Evolutionary conservation across 176 grass and related monocot species (phyloP).

Genomic region (Hyparrhenia diplandra): DNA sequence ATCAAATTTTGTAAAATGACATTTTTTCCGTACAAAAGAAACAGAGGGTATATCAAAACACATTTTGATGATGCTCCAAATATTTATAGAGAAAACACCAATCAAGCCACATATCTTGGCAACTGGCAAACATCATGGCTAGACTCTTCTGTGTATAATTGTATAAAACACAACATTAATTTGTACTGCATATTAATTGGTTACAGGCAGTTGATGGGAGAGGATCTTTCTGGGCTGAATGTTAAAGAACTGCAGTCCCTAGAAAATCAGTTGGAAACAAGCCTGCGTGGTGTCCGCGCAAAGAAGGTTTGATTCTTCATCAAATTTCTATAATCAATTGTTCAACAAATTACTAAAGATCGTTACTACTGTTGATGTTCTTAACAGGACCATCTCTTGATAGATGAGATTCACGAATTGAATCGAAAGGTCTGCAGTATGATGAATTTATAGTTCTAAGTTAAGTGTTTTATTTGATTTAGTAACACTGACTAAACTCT

Average conservation of each 20-base stretch:
- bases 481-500: neutral
- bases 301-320: slow-evolving; percentile 53
- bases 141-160: neutral
- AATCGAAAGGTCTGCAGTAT: slow-evolving; percentile 48
- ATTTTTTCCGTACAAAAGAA: neutral
- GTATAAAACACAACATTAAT: neutral
- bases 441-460: neutral
- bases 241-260: slow-evolving; percentile 63
- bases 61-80: neutral
- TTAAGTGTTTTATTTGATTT: neutral
- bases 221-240: slow-evolving; percentile 63
- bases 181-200: neutral
- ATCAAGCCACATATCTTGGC: neutral
- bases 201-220: slow-evolving; percentile 76
- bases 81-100: neutral
- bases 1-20: neutral
- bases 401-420: slow-evolving; percentile 79
- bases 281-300: slow-evolving; percentile 40
- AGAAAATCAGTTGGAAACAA: slow-evolving; percentile 76
- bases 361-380: slow-evolving; percentile 21
- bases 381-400: slow-evolving; percentile 67
- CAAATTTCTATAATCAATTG: neutral
- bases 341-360: slow-evolving; percentile 26
- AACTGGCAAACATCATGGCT: neutral
- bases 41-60: neutral